Evolutionary conservation across 108 stramenopile genomes (phyloP), one percentile per base, ranked within the genome.

Genomic region (Fragilariopsis cylindrus): DNA sequence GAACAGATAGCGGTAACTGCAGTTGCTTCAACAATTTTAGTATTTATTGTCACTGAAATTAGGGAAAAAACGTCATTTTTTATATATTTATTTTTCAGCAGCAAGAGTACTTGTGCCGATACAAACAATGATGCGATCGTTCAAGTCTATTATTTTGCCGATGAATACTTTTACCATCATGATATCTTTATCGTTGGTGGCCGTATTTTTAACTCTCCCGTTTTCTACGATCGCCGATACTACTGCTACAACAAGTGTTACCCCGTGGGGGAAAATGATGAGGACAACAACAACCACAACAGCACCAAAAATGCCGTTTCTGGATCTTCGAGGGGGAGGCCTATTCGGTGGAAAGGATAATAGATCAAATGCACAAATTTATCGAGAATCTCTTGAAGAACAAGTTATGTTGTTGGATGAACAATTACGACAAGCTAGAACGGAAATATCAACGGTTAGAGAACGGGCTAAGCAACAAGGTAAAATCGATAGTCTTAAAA

Each of bases 331-430:
- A 43, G 62, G 62, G 46, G 67, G 67, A 68, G 49, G 49, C 7
- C 3, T 68, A 4, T 68, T 68, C 30, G 67, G 67, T 9, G 62
- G 62, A 5, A 30, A 40, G 3, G 46, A 30, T 1, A 12, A 52
- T 0, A 68, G 50, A 44, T 50, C 67, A 15, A 18, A 47, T 47
- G 44, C 70, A 3, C 55, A 73, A 19, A 49, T 45, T 19, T 84
- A 84, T 60, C 66, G 68, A 2, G 40, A 74, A 58, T 57, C 79
- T 21, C 64, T 84, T 48, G 79, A 84, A 71, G 79, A 81, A 21
- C 78, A 84, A 60, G 69, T 81, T 5, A 7, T 60, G 15, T 4
- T 70, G 12, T 55, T 84, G 73, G 79, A 81, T 43, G 72, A 56
- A 47, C 79, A 84, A 65, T 18, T 81, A 16, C 76, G 83, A 12